These are phyloP conservation scores for Trichoderma asperellum DNA, from an alignment of 2,329 filamentous ascomycete genomes.

Conservation along the genomic window DNA sequence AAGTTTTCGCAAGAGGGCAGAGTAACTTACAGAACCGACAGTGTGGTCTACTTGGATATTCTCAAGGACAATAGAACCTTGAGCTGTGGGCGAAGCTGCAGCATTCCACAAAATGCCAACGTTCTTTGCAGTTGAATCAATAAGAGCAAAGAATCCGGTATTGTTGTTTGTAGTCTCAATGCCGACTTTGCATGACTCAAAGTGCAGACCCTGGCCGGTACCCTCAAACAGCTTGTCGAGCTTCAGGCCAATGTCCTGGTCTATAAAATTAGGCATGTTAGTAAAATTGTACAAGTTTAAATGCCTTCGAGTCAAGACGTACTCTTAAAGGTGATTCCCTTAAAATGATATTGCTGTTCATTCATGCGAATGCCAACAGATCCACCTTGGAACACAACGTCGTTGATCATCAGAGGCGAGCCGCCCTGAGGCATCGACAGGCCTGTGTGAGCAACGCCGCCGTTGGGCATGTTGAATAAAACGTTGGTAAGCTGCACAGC, in stretches of 20 bases:
- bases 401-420: conserved; percentile 40
- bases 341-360: conserved; percentile 44
- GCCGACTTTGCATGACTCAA: conserved; percentile 38
- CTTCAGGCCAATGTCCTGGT: conserved; percentile 37
- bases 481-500: conserved; percentile 39
- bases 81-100: conserved; percentile 34
- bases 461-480: conserved; percentile 41
- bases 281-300: not conserved
- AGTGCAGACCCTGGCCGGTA: conserved; percentile 38
- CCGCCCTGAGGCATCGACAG: conserved; percentile 44
- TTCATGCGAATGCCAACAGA: conserved; percentile 38
- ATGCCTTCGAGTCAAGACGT: not conserved
- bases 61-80: conserved; percentile 39
- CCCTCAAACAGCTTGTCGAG: conserved; percentile 36
- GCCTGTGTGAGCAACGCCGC: conserved; percentile 41
- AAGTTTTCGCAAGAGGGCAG: not conserved
- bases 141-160: conserved; percentile 37
- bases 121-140: conserved; percentile 39
- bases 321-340: conserved; percentile 40
- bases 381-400: conserved; percentile 41
- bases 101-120: conserved; percentile 37
- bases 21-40: conserved; percentile 34
- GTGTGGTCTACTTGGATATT: conserved; percentile 36
- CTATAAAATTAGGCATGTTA: not conserved
- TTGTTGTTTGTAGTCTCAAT: conserved; percentile 38